Percentiles rank a stretch among this genome's conserved stretches.
These are phyloP conservation scores for Aspergillus kassunensis DNA, from an alignment of 495 filamentous ascomycete genomes.

Conservation along the genomic window DNA sequence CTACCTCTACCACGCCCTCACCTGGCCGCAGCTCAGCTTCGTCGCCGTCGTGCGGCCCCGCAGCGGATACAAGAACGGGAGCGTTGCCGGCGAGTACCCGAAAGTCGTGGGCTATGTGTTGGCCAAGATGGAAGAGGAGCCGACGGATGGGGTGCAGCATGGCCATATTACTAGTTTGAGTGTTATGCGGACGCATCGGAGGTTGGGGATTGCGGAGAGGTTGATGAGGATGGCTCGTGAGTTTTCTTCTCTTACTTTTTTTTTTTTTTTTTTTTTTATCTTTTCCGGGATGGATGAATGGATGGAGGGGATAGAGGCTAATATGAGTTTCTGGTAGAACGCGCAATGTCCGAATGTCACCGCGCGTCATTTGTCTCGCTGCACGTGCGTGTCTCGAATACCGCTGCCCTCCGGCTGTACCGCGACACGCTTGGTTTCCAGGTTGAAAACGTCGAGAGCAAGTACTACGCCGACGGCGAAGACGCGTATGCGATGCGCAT, in stretches of 20 bases:
- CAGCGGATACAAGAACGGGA: conserved; percentile 43
- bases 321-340: conserved; percentile 50
- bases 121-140: conserved; percentile 99
- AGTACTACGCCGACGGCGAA: conserved; percentile 98
- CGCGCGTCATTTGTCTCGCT: conserved; percentile 88
- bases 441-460: conserved; percentile 81
- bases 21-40: conserved; percentile 94
- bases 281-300: neutral
- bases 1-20: conserved; percentile 98
- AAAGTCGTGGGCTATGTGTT: conserved; percentile 99
- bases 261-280: conserved; percentile 6
- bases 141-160: conserved; percentile 82
- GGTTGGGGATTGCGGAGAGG: conserved; percentile 90
- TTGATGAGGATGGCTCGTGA: conserved; percentile 93
- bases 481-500: conserved; percentile 93
- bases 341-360: conserved; percentile 94
- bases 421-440: conserved; percentile 89
- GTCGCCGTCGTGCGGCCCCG: conserved; percentile 89
- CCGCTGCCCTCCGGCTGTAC: conserved; percentile 86
- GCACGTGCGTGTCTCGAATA: conserved; percentile 91
- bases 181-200: conserved; percentile 93
- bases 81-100: conserved; percentile 72
- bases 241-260: conserved; percentile 33
- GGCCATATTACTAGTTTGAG: conserved; percentile 94
- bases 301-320: too few relatives aligned